Percentiles rank a stretch among this genome's conserved stretches.
phyloP scores from a whole-genome alignment of 2,329 filamentous ascomycete species.

The Fusarium multiceps region DNA sequence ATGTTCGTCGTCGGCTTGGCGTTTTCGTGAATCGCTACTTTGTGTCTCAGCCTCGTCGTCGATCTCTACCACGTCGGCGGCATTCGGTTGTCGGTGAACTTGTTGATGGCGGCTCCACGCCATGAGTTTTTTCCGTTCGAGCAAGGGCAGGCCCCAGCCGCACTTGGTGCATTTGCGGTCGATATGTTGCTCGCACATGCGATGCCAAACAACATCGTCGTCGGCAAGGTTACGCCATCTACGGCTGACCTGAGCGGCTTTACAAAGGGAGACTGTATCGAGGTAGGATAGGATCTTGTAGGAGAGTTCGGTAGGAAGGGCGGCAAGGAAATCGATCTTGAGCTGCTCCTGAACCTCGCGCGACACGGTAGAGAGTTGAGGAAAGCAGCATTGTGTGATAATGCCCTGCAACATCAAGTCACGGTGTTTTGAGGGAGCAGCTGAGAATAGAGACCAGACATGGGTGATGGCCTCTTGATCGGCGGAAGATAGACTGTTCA shows the following conservation, averaged over 20 bases:
- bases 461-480: conserved; percentile 97
- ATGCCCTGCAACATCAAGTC: conserved; percentile 97
- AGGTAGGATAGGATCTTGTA: conserved; percentile 94
- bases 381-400: conserved; percentile 96
- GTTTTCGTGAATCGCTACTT: conserved; percentile 50
- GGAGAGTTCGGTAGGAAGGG: conserved; percentile 88
- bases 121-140: conserved; percentile 88
- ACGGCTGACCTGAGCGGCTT: conserved; percentile 92
- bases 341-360: conserved; percentile 92
- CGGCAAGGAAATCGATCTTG: conserved; percentile 94
- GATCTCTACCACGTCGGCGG: conserved; percentile 40
- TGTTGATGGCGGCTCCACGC: conserved; percentile 90
- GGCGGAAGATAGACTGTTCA: conserved; percentile 81
- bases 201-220: conserved; percentile 95
- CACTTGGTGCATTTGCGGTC: conserved; percentile 94
- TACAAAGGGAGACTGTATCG: conserved; percentile 93
- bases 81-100: conserved; percentile 57
- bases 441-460: conserved; percentile 97
- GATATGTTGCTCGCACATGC: conserved; percentile 98
- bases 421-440: conserved; percentile 90
- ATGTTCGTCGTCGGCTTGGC: conserved; percentile 49
- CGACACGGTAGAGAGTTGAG: conserved; percentile 92
- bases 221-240: conserved; percentile 92
- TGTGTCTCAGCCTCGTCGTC: conserved; percentile 40
- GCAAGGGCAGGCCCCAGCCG: conserved; percentile 89